Percentiles rank a stretch among this genome's conserved stretches.
Conservation (phyloP, 805 yeast species). For the Myxozyma melibiosi region DNA sequence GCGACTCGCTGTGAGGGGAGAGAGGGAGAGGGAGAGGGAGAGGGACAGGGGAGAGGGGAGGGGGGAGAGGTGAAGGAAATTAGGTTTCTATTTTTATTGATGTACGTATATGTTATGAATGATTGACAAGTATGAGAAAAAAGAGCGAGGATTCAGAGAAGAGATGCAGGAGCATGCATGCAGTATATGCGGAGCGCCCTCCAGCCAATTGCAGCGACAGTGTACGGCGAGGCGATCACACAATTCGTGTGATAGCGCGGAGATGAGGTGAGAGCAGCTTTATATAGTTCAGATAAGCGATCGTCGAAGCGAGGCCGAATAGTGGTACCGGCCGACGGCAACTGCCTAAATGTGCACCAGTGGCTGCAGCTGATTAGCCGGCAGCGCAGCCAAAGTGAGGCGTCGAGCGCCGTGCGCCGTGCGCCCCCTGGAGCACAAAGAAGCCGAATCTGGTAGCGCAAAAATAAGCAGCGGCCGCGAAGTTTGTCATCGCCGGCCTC, state of each 20-base stretch:
- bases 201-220: too few relatives aligned
- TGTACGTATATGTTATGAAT: too few relatives aligned
- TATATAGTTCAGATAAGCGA: not conserved
- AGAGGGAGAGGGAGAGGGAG: not conserved
- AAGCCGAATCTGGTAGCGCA: not conserved
- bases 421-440: slow-evolving; percentile 11
- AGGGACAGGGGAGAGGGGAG: not conserved
- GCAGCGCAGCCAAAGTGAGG: too few relatives aligned
- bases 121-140: too few relatives aligned
- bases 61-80: not conserved
- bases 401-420: slow-evolving; percentile 17
- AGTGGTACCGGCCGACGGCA: slow-evolving; percentile 4
- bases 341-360: slow-evolving; percentile 6
- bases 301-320: not conserved
- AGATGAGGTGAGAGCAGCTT: too few relatives aligned
- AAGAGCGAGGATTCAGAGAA: too few relatives aligned
- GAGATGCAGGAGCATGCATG: too few relatives aligned
- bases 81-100: too few relatives aligned
- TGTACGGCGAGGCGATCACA: too few relatives aligned
- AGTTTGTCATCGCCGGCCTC: not conserved
- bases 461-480: not conserved
- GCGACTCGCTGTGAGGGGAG: slow-evolving; percentile 13
- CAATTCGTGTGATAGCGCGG: too few relatives aligned
- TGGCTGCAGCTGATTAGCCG: not conserved
- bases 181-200: too few relatives aligned